These are phyloP conservation scores for Corymbia maculata DNA, from an alignment of 345 rosid species.

Conservation along the genomic window DNA sequence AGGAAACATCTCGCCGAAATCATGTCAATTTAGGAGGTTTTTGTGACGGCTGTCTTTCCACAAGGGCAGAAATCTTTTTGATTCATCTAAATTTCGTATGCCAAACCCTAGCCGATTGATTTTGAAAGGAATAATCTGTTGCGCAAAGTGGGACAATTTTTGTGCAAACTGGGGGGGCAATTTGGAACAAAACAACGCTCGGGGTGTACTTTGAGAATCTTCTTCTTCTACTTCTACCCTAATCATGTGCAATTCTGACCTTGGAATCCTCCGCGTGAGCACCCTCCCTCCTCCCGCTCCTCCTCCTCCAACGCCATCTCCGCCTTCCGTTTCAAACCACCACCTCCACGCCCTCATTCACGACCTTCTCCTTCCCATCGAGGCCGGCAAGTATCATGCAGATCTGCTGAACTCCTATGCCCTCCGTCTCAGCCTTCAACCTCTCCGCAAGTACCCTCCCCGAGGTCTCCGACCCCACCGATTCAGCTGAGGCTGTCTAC, in stretches of 20 bases:
- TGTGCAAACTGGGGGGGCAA: background rate
- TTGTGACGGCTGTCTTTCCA: background rate
- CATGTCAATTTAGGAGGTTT: background rate
- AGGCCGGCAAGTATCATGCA: conserved; percentile 54
- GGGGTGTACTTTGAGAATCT: background rate
- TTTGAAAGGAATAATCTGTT: background rate
- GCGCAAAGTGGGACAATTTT: background rate
- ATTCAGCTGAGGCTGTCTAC: conserved; percentile 40
- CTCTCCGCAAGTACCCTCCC: background rate
- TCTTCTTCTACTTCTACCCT: background rate
- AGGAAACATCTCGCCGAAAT: background rate
- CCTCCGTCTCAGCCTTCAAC: conserved; percentile 6
- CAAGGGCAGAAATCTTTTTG: background rate
- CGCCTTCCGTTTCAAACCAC: background rate
- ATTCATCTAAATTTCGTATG: background rate
- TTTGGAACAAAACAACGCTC: background rate
- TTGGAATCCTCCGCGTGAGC: conserved; percentile 45
- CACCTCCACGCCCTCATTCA: no score
- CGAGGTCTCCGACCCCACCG: conserved; percentile 18
- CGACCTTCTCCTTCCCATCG: conserved; percentile 9
- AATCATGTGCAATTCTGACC: background rate
- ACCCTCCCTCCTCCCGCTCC: conserved; percentile 21
- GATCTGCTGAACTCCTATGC: conserved; percentile 39
- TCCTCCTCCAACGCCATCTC: conserved; percentile 8
- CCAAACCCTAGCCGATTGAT: background rate